Base-by-base conservation (phyloP, 2,329 filamentous ascomycete genomes). In the Sarocladiaceae sp. region DNA sequence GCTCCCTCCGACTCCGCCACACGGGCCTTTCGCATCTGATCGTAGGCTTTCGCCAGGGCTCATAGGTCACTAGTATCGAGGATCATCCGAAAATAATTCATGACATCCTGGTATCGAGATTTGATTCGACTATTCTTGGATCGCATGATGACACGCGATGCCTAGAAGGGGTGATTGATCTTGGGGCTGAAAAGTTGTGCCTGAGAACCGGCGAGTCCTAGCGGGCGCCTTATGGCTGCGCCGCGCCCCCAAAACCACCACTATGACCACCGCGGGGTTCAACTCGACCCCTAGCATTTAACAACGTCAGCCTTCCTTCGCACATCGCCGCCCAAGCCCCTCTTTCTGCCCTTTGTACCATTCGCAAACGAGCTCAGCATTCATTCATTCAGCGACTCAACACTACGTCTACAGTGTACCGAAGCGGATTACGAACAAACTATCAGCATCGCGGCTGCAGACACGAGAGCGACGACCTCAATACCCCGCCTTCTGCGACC, bases 401-500 rank as follows among this genome's bases (percentile, higher is more conserved):
- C n/a, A n/a, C n/a, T n/a, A n/a, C n/a, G n/a, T n/a, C n/a, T n/a
- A n/a, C n/a, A n/a, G n/a, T n/a, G n/a, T n/a, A n/a, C n/a, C n/a
- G n/a, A n/a, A n/a, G n/a, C n/a, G n/a, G n/a, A n/a, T n/a, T n/a
- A n/a, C n/a, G n/a, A 29, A 29, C 26, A 29, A 29, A 13, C 26
- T 13, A 29, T 29, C 26, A 29, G 9, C 7, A 29, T 29, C 26
- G 26, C 7, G 7, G 7, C 13, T 29, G 26, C 26, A 29, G 13
- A 29, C 26, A 13, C 7, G 13, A 29, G 26, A n/a, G n/a, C n/a
- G n/a, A n/a, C n/a, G n/a, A n/a, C n/a, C n/a, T n/a, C n/a, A n/a
- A 46, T 48, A 45, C 47, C 44, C 47, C 47, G 46, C 46, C 47
- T 42, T 48, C 19, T 18, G 20, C 45, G 16, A 21, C 29, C 37